Conservation (phyloP, 108 stramenopile genomes). For the Licmophora abbreviata region DNA sequence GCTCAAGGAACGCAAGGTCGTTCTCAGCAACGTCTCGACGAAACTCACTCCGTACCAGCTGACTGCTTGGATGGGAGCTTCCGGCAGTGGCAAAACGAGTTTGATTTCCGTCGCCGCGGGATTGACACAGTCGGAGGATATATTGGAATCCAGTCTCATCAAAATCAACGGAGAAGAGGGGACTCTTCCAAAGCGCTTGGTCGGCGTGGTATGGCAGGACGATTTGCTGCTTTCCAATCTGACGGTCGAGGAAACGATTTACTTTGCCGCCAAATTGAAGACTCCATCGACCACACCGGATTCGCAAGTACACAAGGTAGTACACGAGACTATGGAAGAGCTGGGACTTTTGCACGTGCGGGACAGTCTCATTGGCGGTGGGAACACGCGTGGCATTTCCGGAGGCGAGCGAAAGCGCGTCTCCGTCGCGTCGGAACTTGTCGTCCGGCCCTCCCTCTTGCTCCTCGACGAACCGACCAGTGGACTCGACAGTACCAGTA, state of each 20-base stretch:
- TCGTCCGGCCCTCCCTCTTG: conserved; percentile 62
- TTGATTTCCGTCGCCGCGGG: conserved; percentile 58
- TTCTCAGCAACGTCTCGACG: conserved; percentile 53
- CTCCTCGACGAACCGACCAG: conserved; percentile 77
- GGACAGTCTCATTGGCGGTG: conserved; percentile 51
- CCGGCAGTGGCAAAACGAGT: conserved; percentile 63
- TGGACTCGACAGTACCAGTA: conserved; percentile 78
- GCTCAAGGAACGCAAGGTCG: conserved; percentile 13
- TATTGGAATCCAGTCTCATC: conserved; percentile 33
- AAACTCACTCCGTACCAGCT: conserved; percentile 48
- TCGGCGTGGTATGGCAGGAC: conserved; percentile 84
- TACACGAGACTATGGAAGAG: conserved; percentile 52
- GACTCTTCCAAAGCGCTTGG: conserved; percentile 49
- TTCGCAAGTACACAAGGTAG: conserved; percentile 31
- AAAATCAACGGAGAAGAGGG: conserved; percentile 49
- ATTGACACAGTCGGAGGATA: conserved; percentile 16
- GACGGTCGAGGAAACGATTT: conserved; percentile 76
- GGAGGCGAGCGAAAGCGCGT: conserved; percentile 86
- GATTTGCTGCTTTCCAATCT: conserved; percentile 75
- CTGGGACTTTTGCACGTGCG: conserved; percentile 49
- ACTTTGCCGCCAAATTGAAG: conserved; percentile 72
- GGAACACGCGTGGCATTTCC: conserved; percentile 46
- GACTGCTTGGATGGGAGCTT: conserved; percentile 76
- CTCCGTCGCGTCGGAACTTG: conserved; percentile 77
- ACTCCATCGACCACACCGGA: conserved; percentile 27